A percentile compares a stretch with the other conserved stretches of the same genome.
These are phyloP conservation scores for Candida railenensis DNA, from an alignment of 805 yeast genomes.

Conservation along the genomic window DNA sequence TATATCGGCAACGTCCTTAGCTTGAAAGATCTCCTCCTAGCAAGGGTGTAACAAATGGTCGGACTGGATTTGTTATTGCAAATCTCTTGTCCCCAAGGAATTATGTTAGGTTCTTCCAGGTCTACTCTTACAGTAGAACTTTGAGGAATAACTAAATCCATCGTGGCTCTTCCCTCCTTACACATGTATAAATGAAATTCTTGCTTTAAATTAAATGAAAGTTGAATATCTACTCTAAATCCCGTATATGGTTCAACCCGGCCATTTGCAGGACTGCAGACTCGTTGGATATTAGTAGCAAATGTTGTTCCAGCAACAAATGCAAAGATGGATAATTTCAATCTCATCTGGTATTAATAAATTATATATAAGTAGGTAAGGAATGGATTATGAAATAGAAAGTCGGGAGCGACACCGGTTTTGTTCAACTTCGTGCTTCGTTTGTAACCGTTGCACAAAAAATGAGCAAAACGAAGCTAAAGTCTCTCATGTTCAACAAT, in stretches of 20 bases:
- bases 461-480: too few relatives aligned
- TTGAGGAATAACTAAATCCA: constrained; percentile 10
- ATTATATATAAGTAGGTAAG: neutral
- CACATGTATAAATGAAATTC: constrained; percentile 27
- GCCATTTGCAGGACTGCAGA: constrained; percentile 2
- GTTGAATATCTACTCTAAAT: constrained; percentile 26
- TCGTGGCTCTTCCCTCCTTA: constrained; percentile 25
- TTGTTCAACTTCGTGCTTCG: too few relatives aligned
- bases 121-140: neutral
- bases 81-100: constrained; percentile 25
- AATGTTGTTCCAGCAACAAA: constrained; percentile 3
- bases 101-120: constrained; percentile 10
- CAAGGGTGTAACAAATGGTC: constrained; percentile 12
- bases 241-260: constrained; percentile 17
- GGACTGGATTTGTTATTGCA: constrained; percentile 3
- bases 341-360: neutral
- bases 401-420: too few relatives aligned
- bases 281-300: constrained; percentile 1
- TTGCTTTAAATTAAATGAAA: constrained; percentile 9
- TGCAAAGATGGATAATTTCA: neutral
- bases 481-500: too few relatives aligned
- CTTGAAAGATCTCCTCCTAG: constrained; percentile 22
- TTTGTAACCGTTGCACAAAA: too few relatives aligned
- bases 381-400: neutral
- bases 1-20: constrained; percentile 20